Evolutionary conservation across 495 filamentous ascomycete species (phyloP), one percentile per base, ranked within the genome.

Genomic region (Ramalina peruviana): DNA sequence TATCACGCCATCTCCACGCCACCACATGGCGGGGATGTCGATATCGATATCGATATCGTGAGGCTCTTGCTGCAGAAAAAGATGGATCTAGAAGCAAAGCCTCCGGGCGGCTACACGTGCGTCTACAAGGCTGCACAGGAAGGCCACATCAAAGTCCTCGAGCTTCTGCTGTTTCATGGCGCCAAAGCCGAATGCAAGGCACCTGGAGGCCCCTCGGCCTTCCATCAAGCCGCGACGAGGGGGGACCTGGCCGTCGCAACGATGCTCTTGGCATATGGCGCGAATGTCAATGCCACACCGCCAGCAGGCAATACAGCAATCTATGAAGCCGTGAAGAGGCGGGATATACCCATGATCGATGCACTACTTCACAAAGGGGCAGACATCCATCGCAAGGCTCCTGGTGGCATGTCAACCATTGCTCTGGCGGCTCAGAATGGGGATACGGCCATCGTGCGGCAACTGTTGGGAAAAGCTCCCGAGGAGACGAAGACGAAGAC

Each of bases 41-140:
- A 33, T 1, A 6, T 25, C 6, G 16, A 46, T 16, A 37, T 37
- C 36, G 52, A 52, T 17, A 47, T 52, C 33, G 11, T 52, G 7
- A 16, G 50, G 16, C 7, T 48, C 3, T 17, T 58, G 20, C 38
- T 58, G 15, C 33, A 47, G 19, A 17, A 19, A 25, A 19, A 41
- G n/a, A 26, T 54, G 11, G 40, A 50, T 7, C 15, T 58, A 1
- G 49, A 58, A 20, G 52, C 21, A 4, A 50, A 13, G 11, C 52
- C 56, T n/a, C 49, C 52, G 4, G 56, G 52, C 4, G 56, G 56
- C 3, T 43, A 38, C 15, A 51, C 55, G 10, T 43, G n/a, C 12
- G 39, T 59, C n/a, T 59, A 53, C 43, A 42, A 42, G 4, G 54
- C 51, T 15, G 52, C 51, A 2, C 41, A 52, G 40, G 50, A 56